These are phyloP conservation scores for Quercus bicolor DNA, from an alignment of 306 rosid genomes.

Conservation along the genomic window DNA sequence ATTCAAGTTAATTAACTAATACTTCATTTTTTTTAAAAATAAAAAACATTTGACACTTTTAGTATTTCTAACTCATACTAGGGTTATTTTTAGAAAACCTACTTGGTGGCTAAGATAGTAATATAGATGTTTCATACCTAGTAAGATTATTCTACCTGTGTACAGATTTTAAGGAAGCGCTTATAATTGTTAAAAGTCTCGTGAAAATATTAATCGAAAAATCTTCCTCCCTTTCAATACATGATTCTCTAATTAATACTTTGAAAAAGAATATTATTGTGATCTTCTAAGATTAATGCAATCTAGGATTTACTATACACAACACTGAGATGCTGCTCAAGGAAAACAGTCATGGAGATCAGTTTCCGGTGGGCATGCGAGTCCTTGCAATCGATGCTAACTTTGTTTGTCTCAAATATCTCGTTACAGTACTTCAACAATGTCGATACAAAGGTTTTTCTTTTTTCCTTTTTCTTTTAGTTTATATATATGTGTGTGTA, in stretches of 20 bases:
- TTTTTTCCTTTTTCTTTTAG: neutral
- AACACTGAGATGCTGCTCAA: neutral
- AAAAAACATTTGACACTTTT: too few species aligned
- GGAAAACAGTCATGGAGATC: neutral
- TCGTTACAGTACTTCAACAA: neutral
- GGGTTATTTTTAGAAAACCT: too few species aligned
- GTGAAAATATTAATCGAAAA: too few species aligned
- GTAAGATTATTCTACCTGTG: too few species aligned
- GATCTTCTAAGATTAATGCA: neutral
- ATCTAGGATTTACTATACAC: neutral
- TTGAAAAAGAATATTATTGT: too few species aligned
- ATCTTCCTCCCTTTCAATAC: neutral
- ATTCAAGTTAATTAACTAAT: too few species aligned
- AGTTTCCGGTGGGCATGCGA: slow-evolving; percentile 14
- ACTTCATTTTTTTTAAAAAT: too few species aligned
- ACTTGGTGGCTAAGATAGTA: too few species aligned
- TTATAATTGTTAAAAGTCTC: too few species aligned
- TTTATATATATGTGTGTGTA: neutral
- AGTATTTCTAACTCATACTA: too few species aligned
- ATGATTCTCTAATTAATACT: neutral
- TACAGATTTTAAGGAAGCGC: too few species aligned
- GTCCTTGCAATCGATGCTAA: slow-evolving; percentile 23
- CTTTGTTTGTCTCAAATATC: slow-evolving; percentile 13
- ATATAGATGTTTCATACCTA: too few species aligned
- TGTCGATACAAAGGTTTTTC: slow-evolving; percentile 25